Evolutionary conservation across 257 asterid genomes (phyloP).

Genomic region (Nicotiana paniculata): DNA sequence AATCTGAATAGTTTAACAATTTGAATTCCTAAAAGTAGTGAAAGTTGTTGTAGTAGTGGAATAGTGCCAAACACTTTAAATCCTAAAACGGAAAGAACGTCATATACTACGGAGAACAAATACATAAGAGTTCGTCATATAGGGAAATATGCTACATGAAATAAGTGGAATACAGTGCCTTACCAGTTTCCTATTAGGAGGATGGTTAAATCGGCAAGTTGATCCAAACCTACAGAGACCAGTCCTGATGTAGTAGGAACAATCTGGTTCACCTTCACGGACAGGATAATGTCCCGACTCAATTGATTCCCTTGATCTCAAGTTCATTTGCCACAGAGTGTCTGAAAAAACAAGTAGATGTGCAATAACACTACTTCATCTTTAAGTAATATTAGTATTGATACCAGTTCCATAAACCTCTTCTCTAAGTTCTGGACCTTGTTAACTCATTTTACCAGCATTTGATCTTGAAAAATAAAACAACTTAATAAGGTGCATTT

Average conservation of each 20-base stretch:
- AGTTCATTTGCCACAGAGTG: conserved; percentile 62
- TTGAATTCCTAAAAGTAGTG: not conserved
- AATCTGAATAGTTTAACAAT: not conserved
- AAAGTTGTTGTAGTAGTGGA: not conserved
- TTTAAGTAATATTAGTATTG: not conserved
- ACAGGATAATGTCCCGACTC: conserved; percentile 73
- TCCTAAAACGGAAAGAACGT: not conserved
- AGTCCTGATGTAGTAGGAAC: conserved; percentile 81
- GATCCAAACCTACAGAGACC: conserved; percentile 88
- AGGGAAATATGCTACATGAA: not conserved
- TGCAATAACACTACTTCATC: conserved; percentile 14
- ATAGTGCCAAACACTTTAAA: not conserved
- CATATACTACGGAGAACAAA: not conserved
- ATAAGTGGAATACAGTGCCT: conserved; percentile 12
- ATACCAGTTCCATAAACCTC: not conserved
- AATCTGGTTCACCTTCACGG: conserved; percentile 85
- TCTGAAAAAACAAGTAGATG: conserved; percentile 33
- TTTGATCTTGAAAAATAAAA: not conserved
- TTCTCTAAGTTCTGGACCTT: not conserved
- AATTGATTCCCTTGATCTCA: conserved; percentile 62
- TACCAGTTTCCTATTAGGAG: conserved; percentile 74
- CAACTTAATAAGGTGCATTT: not conserved
- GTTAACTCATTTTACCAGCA: not conserved
- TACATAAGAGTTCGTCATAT: not conserved
- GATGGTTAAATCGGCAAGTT: conserved; percentile 86